Evolutionary conservation across 1,284 basidiomycete species (phyloP), one percentile per base, ranked within the genome.

Genomic region (Stereum hirsutum): DNA sequence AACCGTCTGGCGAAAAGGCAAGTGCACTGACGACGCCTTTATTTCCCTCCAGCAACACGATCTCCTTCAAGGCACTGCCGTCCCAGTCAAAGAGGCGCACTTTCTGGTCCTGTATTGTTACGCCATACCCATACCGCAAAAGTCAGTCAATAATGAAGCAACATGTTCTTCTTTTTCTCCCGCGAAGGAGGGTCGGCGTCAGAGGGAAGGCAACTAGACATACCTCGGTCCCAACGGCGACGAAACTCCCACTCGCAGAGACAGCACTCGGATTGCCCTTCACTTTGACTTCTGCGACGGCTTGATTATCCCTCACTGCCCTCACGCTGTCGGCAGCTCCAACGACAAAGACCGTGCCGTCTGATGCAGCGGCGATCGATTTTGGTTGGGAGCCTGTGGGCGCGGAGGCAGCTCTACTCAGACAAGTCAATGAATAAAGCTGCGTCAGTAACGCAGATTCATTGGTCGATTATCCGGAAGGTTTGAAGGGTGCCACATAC

Each of bases 211-310:
- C n/a, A n/a, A n/a, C n/a, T n/a, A n/a, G 15, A 15, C 49, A 1
- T 19, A 86, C 87, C 66, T 87, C 86, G 17, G 77, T 75, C 15
- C 89, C 89, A 23, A 92, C 69, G 1, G 87, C 89, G 17, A 93
- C 69, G 5, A 73, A 49, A 6, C 60, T 60, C 3, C 71, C 70
- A 2, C 56, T 59, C 1, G 75, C 72, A 21, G 78, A 75, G 11
- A 89, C 65, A 5, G 76, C 65, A 46, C 70, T 75, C 1, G 83
- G 76, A 5, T 64, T 58, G 55, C 70, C 84, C 35, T 68, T 66
- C 1, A 77, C 61, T 43, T 69, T 63, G 19, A 80, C 60, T 34
- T 77, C 70, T 48, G 72, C 68, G 2, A 86, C 64, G 46, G 72
- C 74, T 55, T 89, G 84, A 54, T 83, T 83, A 31, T 72, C 70